A percentile compares a stretch with the other conserved stretches of the same genome.
Evolutionary conservation across 1,284 basidiomycete species (phyloP).

Genomic region (Testicularia cyperi): DNA sequence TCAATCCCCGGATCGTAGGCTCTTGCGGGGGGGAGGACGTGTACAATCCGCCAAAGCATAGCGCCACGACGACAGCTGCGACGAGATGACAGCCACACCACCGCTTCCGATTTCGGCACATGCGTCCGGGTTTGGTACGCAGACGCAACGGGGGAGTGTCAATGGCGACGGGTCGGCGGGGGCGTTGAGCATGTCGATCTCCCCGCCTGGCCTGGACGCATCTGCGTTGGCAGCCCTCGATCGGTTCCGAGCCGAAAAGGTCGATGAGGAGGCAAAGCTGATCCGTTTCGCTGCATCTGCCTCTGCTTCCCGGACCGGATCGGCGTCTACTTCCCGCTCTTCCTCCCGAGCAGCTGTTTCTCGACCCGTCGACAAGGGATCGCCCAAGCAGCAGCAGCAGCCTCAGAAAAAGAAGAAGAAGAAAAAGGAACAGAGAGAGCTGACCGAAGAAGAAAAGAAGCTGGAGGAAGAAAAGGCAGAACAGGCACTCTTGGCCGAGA

Average conservation of each 20-base stretch:
- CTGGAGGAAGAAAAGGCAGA: conserved; percentile 30
- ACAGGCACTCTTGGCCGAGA: conserved; percentile 44
- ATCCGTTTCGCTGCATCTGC: conserved; percentile 16
- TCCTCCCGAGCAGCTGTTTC: too few relatives aligned
- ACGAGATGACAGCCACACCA: too few relatives aligned
- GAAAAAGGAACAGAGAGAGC: conserved; percentile 8
- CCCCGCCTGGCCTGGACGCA: conserved; percentile 42
- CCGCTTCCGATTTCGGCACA: too few relatives aligned
- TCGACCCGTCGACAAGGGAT: too few relatives aligned
- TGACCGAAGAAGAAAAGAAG: conserved; percentile 11
- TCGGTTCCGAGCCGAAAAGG: conserved; percentile 50
- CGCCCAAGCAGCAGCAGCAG: conserved; percentile 5
- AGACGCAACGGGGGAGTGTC: too few relatives aligned
- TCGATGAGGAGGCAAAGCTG: conserved; percentile 46
- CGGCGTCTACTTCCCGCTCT: too few relatives aligned
- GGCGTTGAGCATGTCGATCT: not conserved
- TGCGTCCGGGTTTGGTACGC: too few relatives aligned
- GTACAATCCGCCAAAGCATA: too few relatives aligned
- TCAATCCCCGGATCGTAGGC: too few relatives aligned
- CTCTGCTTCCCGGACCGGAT: too few relatives aligned
- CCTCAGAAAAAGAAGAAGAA: conserved; percentile 2
- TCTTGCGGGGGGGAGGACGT: too few relatives aligned
- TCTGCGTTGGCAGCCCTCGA: conserved; percentile 52
- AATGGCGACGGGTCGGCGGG: not conserved
- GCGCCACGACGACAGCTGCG: too few relatives aligned